These are phyloP conservation scores for Paramecium bursaria DNA, from an alignment of 73 alveolate genomes.

Conservation along the genomic window DNA sequence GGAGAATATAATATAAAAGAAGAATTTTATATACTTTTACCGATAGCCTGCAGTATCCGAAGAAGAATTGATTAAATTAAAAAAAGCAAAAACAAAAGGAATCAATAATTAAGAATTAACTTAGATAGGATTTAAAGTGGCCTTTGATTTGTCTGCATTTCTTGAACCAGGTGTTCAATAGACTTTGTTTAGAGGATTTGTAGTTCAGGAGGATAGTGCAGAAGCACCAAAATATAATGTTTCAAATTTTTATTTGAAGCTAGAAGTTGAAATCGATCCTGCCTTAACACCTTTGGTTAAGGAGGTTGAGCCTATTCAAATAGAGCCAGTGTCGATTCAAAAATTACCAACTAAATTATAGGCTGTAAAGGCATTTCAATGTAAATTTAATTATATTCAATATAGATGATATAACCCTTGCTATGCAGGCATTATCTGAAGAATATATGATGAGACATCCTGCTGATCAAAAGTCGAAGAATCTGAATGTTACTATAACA, in stretches of 20 bases:
- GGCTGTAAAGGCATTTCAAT: conserved; percentile 87
- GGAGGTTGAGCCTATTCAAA: conserved; percentile 74
- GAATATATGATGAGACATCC: conserved; percentile 69
- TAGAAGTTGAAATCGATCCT: conserved; percentile 76
- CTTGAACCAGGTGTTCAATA: conserved; percentile 84
- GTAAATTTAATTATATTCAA: conserved; percentile 68
- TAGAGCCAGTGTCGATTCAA: conserved; percentile 86
- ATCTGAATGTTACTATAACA: conserved; percentile 54
- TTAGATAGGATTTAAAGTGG: conserved; percentile 71
- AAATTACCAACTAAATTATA: conserved; percentile 78
- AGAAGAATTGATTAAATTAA: conserved; percentile 66
- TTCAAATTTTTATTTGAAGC: conserved; percentile 79
- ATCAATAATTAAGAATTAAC: conserved; percentile 57
- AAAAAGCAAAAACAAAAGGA: conserved; percentile 55
- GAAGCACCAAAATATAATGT: conserved; percentile 60
- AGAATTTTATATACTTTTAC: conserved; percentile 43
- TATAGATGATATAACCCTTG: conserved; percentile 84
- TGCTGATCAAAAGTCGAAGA: conserved; percentile 75
- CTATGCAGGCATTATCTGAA: conserved; percentile 82
- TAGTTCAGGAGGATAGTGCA: conserved; percentile 11
- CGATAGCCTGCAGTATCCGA: conserved; percentile 62
- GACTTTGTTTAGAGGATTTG: conserved; percentile 20
- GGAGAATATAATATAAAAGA: conserved; percentile 69
- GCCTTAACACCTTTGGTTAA: conserved; percentile 88
- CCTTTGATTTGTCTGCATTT: conserved; percentile 88